Conservation (phyloP, 768 basidiomycete genomes). For the Termitomyces sp. region DNA sequence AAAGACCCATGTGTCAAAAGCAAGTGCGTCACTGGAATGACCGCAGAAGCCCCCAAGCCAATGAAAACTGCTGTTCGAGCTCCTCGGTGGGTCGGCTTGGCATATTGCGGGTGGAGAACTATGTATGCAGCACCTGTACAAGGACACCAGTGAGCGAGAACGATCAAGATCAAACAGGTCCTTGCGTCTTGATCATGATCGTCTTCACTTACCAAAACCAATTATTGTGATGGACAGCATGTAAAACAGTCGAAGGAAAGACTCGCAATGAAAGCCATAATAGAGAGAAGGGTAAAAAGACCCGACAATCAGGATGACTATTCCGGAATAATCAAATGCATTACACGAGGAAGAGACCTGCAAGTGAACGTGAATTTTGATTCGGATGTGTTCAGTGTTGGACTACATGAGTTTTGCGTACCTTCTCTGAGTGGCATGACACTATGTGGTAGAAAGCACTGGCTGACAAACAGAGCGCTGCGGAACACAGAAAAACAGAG, state of each 20-base stretch:
- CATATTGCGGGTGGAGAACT: constrained; percentile 76
- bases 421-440: constrained; percentile 68
- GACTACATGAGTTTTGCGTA: constrained; percentile 28
- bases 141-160: neutral
- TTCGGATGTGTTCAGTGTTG: neutral
- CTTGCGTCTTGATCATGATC: constrained; percentile 17
- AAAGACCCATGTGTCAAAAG: constrained; percentile 53
- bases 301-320: constrained; percentile 73
- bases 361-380: constrained; percentile 4
- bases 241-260: constrained; percentile 51
- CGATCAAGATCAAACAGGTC: constrained; percentile 8
- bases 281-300: constrained; percentile 76
- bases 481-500: constrained; percentile 62
- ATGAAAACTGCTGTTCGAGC: constrained; percentile 80
- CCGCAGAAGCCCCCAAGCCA: constrained; percentile 65
- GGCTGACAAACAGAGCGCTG: constrained; percentile 67
- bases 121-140: constrained; percentile 61
- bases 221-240: constrained; percentile 45
- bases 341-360: constrained; percentile 62
- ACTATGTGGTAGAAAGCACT: constrained; percentile 75
- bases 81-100: constrained; percentile 69
- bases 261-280: constrained; percentile 75
- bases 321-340: constrained; percentile 76
- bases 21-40: constrained; percentile 68
- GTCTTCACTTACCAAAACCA: constrained; percentile 52